Conservation (phyloP, 2,329 filamentous ascomycete species). For the Venturia asperata region DNA sequence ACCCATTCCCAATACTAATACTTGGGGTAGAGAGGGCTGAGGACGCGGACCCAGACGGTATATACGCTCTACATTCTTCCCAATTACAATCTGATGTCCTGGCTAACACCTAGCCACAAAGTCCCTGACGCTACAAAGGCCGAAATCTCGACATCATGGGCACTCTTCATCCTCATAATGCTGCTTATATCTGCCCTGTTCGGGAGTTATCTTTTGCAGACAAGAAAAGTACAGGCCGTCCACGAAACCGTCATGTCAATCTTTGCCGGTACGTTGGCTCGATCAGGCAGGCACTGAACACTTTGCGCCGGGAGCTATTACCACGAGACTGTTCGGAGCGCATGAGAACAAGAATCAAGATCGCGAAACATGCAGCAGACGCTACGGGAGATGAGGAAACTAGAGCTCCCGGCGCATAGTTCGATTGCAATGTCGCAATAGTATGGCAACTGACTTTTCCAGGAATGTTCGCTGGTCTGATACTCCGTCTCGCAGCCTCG, state of each 20-base stretch:
- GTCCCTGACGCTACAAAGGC: constrained; percentile 78
- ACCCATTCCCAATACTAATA: neutral
- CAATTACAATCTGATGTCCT: constrained; percentile 21
- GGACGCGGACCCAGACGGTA: constrained; percentile 40
- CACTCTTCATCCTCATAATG: constrained; percentile 91
- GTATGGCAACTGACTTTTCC: constrained; percentile 20
- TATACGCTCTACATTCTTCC: constrained; percentile 18
- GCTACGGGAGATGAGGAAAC: neutral
- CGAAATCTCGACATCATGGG: constrained; percentile 94
- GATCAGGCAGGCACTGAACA: neutral
- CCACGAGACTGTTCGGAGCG: neutral
- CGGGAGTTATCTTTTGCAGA: constrained; percentile 92
- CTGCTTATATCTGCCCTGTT: constrained; percentile 92
- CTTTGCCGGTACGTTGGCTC: constrained; percentile 65
- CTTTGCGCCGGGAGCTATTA: constrained; percentile 10
- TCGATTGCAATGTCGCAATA: neutral
- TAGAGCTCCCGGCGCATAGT: constrained; percentile 2
- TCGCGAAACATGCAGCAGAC: neutral
- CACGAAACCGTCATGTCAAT: constrained; percentile 98
- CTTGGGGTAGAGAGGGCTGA: constrained; percentile 4
- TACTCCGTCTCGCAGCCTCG: constrained; percentile 73
- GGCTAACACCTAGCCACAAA: constrained; percentile 36
- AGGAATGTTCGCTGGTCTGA: constrained; percentile 93
- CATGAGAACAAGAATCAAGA: neutral
- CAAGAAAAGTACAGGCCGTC: constrained; percentile 93